Percentiles rank a stretch among this genome's conserved stretches.
Conservation (phyloP, 176 grass and related monocot genomes). For the Puccinellia tenuiflora region DNA sequence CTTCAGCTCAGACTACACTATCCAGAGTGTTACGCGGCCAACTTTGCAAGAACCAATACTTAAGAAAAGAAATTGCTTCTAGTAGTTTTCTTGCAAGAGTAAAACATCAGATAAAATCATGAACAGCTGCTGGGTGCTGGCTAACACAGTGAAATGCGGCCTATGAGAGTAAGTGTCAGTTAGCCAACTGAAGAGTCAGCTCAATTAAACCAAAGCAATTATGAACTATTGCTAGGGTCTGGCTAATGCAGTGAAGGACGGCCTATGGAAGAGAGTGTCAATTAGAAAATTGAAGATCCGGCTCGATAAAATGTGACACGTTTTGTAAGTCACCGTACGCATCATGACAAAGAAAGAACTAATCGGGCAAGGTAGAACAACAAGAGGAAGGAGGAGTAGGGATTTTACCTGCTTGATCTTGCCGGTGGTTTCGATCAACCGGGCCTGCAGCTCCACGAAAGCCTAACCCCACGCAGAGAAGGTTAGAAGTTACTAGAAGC, state of each 20-base stretch:
- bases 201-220: neutral
- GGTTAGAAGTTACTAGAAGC: neutral
- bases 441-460: conserved; percentile 79
- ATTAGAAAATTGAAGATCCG: neutral
- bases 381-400: neutral
- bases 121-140: neutral
- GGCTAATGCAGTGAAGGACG: neutral
- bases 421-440: conserved; percentile 61
- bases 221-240: neutral
- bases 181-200: neutral
- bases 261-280: neutral
- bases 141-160: neutral
- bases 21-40: neutral
- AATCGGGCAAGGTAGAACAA: neutral
- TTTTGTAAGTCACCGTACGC: neutral
- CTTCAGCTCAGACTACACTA: neutral
- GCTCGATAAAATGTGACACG: neutral
- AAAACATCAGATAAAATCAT: neutral
- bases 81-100: neutral
- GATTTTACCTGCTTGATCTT: conserved; percentile 76
- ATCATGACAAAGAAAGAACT: neutral
- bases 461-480: conserved; percentile 35
- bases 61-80: neutral
- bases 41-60: neutral
- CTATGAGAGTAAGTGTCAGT: neutral